phyloP scores from a whole-genome alignment of 257 asterid species.

The Primulina eburnea region DNA sequence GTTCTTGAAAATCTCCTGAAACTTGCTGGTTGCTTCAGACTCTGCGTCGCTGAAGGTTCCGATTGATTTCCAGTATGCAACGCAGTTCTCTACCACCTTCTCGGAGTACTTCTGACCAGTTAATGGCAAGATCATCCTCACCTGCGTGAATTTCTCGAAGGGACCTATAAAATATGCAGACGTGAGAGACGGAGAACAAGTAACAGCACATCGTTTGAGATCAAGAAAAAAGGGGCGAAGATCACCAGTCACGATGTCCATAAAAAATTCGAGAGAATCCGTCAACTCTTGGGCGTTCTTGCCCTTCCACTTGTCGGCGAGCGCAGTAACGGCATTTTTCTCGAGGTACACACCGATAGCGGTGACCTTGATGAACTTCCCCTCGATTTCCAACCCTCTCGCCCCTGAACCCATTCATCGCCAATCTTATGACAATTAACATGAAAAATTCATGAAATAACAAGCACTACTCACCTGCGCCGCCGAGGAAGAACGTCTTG shows the following conservation, averaged over 20 bases:
- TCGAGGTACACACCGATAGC: constrained; percentile 82
- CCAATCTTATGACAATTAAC: too few relatives aligned
- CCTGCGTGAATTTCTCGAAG: constrained; percentile 65
- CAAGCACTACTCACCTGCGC: constrained; percentile 54
- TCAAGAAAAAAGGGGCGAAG: neutral
- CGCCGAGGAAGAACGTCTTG: constrained; percentile 65
- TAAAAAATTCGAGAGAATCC: constrained; percentile 63
- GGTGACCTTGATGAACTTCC: constrained; percentile 67
- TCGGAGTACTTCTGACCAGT: constrained; percentile 85
- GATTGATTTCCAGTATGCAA: constrained; percentile 61
- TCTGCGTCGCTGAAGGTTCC: constrained; percentile 65
- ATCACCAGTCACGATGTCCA: constrained; percentile 67
- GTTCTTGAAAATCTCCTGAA: constrained; percentile 45
- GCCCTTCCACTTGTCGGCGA: constrained; percentile 79
- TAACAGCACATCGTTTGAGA: neutral
- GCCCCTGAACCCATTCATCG: constrained; percentile 43
- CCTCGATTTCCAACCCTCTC: constrained; percentile 48
- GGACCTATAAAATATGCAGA: constrained; percentile 45
- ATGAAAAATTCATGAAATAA: neutral
- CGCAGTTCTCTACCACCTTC: constrained; percentile 81
- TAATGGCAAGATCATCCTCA: constrained; percentile 74
- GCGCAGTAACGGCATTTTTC: constrained; percentile 46
- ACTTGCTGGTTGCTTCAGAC: constrained; percentile 54
- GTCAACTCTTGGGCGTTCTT: constrained; percentile 56
- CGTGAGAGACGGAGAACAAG: neutral